Percentiles rank a stretch among this genome's conserved stretches.
These are phyloP conservation scores for Cenchrus purpureus DNA, from an alignment of 176 grass and related monocot species.

Conservation along the genomic window DNA sequence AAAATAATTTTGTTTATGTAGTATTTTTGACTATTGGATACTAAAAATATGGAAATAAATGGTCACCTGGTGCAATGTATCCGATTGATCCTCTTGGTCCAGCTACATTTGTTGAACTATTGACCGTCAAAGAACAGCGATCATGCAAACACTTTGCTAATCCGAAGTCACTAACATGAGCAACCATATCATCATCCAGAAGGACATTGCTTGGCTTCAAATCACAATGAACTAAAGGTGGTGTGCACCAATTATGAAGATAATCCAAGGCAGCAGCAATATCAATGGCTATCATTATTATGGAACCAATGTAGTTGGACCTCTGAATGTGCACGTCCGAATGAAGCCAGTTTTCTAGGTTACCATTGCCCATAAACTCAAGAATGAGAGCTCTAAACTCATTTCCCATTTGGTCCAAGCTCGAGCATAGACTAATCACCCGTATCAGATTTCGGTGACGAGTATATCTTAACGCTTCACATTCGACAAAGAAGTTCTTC, in stretches of 20 bases:
- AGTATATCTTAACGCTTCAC: slow-evolving; percentile 47
- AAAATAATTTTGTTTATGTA: too few relatives aligned
- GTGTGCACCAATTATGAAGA: slow-evolving; percentile 34
- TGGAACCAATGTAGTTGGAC: slow-evolving; percentile 1
- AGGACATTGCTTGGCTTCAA: too few relatives aligned
- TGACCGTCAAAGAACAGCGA: neutral
- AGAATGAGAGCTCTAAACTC: slow-evolving; percentile 56
- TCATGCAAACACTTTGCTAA: neutral
- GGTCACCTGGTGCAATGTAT: slow-evolving; percentile 31
- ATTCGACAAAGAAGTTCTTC: slow-evolving; percentile 41
- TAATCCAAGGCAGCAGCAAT: slow-evolving; percentile 48
- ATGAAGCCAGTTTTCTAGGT: slow-evolving; percentile 54
- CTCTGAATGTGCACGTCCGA: neutral
- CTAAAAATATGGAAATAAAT: neutral
- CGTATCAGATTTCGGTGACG: slow-evolving; percentile 45
- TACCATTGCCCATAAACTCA: slow-evolving; percentile 49
- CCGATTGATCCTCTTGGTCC: neutral
- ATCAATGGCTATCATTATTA: slow-evolving; percentile 41
- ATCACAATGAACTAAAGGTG: slow-evolving; percentile 30
- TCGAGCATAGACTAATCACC: slow-evolving; percentile 40
- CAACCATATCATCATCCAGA: too few relatives aligned
- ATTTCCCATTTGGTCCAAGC: slow-evolving; percentile 26
- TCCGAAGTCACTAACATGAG: neutral
- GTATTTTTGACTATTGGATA: too few relatives aligned
- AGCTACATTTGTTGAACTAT: neutral